These are phyloP conservation scores for Begonia fuchsioides DNA, from an alignment of 306 rosid genomes.

Conservation along the genomic window DNA sequence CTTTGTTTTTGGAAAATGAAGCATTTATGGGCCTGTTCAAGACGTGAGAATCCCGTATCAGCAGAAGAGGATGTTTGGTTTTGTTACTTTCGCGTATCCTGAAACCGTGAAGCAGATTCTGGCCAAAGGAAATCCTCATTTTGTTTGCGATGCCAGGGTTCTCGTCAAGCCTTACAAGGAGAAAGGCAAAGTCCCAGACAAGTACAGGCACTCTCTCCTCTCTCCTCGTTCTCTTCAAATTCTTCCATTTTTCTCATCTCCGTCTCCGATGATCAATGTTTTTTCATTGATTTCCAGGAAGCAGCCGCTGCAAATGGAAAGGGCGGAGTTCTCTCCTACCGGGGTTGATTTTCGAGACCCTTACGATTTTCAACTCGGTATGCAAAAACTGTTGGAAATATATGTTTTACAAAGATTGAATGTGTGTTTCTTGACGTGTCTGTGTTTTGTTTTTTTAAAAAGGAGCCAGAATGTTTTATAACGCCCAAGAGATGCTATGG, in stretches of 20 bases:
- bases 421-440: neutral
- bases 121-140: slow-evolving; percentile 94
- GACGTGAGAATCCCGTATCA: slow-evolving; percentile 96
- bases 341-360: slow-evolving; percentile 66
- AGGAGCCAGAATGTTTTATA: slow-evolving; percentile 76
- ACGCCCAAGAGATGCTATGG: slow-evolving; percentile 63
- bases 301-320: slow-evolving; percentile 59
- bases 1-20: slow-evolving; percentile 11
- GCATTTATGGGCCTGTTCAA: slow-evolving; percentile 89
- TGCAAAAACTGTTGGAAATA: neutral
- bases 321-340: slow-evolving; percentile 64
- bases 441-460: neutral
- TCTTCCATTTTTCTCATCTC: slow-evolving; percentile 6
- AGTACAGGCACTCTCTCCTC: slow-evolving; percentile 47
- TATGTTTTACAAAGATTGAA: too few species aligned
- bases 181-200: slow-evolving; percentile 91
- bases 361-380: slow-evolving; percentile 76
- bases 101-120: slow-evolving; percentile 85
- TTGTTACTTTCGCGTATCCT: slow-evolving; percentile 74
- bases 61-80: slow-evolving; percentile 95
- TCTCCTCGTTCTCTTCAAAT: slow-evolving; percentile 3
- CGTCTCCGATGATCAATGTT: too few species aligned
- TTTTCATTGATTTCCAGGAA: slow-evolving; percentile 34
- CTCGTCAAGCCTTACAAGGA: slow-evolving; percentile 98
- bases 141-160: slow-evolving; percentile 91